Evolutionary conservation across 768 basidiomycete species (phyloP).

Genomic region (Suillus subalutaceus): DNA sequence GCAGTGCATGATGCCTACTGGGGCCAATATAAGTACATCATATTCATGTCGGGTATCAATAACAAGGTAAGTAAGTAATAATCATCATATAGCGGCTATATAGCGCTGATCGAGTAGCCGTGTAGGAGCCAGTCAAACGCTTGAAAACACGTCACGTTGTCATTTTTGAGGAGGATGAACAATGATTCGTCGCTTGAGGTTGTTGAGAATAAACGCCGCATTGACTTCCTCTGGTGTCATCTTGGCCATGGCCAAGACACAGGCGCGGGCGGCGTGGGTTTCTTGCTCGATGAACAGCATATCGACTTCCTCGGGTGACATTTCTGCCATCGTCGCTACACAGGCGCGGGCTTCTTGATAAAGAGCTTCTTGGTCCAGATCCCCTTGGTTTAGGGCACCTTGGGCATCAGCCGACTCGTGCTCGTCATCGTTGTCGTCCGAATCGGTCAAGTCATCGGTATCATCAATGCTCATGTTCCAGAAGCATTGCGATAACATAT

Average conservation of each 20-base stretch:
- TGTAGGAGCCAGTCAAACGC: background rate
- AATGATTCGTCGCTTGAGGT: background rate
- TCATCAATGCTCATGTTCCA: background rate
- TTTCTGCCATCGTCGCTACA: background rate
- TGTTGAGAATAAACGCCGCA: conserved; percentile 3
- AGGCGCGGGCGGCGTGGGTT: background rate
- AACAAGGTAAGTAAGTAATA: background rate
- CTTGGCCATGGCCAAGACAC: background rate
- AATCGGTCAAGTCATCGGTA: background rate
- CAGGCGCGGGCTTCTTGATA: background rate
- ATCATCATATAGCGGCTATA: background rate
- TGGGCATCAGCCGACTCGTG: background rate
- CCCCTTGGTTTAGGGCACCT: background rate
- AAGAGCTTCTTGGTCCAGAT: background rate
- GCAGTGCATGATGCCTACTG: background rate
- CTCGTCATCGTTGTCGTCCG: background rate
- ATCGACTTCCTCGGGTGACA: background rate
- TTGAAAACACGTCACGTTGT: background rate
- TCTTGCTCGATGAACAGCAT: background rate
- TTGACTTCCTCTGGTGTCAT: conserved; percentile 8
- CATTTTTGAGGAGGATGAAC: background rate
- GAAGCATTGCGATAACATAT: background rate
- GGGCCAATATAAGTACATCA: background rate
- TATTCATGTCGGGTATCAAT: background rate
- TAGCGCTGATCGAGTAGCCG: background rate